Base-by-base conservation (phyloP, 768 basidiomycete genomes). In the Tulasnella sp. region DNA sequence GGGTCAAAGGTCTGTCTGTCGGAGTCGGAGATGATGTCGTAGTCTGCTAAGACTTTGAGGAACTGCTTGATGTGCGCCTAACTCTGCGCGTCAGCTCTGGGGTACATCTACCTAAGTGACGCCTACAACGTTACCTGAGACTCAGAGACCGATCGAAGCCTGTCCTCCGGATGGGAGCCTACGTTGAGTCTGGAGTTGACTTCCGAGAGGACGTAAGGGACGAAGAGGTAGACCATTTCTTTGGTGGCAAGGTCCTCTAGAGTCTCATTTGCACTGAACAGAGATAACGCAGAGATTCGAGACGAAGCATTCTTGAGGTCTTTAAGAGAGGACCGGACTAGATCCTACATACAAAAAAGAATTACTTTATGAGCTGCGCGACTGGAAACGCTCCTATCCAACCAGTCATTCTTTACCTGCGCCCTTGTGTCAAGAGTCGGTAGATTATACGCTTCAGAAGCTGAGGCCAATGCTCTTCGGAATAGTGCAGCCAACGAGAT, bases 231-330 rank as follows among this genome's bases (percentile, higher is more conserved):
- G 1, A 89, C 81, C 40, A 95, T 81, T 80, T 94, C 87, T 39
- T 83, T 80, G 1, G 93, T 92, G 2, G 90, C 83, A 70, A 96
- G 87, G 78, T 96, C 94, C 62, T 93, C 90, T 17, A 94, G 81
- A 0, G 83, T 83, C 77, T 96, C 94, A 77, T 95, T 95, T 3
- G 88, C 83, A 72, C 92, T 94, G 81, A 95, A 94, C 40, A 95
- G 80, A 0, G 87, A 85, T 59, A 95, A 82, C 42, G 83, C 83
- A 32, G 83, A 75, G 70, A 94, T 83, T 32, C 87, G 85, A 37
- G 83, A 80, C 62, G 82, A 80, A 42, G 91, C 79, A 52, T 81
- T 80, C 32, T 81, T 80, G 36, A 94, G 81, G 81, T 92, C 87
- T 7, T 79, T 78, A 66, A 90, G 78, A 52, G 86, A 82, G 62